These are phyloP conservation scores for Acacia melanoxylon DNA, from an alignment of 306 rosid genomes.

Conservation along the genomic window DNA sequence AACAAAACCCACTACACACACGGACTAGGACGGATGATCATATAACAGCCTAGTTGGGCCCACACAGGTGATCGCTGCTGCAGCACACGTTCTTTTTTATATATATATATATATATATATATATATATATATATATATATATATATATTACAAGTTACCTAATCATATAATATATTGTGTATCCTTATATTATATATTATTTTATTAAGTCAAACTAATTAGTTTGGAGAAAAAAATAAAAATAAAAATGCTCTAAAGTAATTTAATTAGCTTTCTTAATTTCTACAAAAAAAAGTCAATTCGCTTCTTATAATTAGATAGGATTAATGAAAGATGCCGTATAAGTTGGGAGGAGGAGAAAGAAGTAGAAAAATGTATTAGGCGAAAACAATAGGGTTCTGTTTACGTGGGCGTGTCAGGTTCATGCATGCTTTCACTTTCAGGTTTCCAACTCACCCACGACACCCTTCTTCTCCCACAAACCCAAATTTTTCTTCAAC, in stretches of 20 bases:
- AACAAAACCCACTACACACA: background rate
- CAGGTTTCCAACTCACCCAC: constrained; percentile 11
- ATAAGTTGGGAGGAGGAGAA: constrained; percentile 21
- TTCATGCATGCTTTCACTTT: constrained; percentile 71
- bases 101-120: no score
- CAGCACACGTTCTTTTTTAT: no score
- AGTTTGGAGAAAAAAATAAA: no score
- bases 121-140: no score
- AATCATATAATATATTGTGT: no score
- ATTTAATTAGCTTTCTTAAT: no score
- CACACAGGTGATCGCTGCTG: background rate
- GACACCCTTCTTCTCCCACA: background rate
- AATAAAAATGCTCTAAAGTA: no score
- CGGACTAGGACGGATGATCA: background rate
- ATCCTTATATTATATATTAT: no score
- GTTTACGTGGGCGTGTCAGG: constrained; percentile 57
- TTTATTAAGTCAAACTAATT: no score
- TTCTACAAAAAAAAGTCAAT: no score
- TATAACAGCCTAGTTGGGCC: background rate
- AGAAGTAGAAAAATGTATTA: constrained; percentile 30
- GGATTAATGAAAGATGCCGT: background rate
- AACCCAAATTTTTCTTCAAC: background rate
- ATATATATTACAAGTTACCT: no score
- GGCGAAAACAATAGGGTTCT: constrained; percentile 43
- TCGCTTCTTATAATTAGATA: no score